Evolutionary conservation across 2,329 filamentous ascomycete genomes (phyloP), one percentile per base, ranked within the genome.

Genomic region (Akanthomyces uredinophilus): DNA sequence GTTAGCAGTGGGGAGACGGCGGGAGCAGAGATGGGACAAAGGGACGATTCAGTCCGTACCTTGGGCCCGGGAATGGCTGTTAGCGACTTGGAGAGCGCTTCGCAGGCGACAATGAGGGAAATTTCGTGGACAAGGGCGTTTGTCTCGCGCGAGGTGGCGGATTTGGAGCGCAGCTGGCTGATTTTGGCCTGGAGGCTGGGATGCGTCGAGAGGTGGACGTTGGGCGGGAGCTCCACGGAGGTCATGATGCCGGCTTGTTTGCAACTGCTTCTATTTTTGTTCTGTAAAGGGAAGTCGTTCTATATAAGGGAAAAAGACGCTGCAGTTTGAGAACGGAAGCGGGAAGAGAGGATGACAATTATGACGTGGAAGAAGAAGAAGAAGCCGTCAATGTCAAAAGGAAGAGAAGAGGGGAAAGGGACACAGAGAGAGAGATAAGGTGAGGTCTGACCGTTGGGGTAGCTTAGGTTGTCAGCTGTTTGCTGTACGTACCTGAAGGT

Each of bases 131-230:
- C 85, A 54, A 98, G 81, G 8, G 83, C 77, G 76, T 93, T 92
- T 68, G 91, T 92, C 61, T 96, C 91, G 64, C 87, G 83, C 4
- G 91, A 82, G 63, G 81, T 84, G 56, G 90, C 86, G 47, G 79
- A 81, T 62, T 85, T 81, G 46, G 91, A 95, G 64, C 94, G 89
- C 52, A 98, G 85, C 78, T 95, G 91, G 68, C 90, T 93, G 70
- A 98, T 86, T 81, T 98, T 98, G 68, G 90, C 91, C 69, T 84
- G 82, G 47, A 97, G 82, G 76, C 91, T 96, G 41, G 94, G 94
- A 75, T 98, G 94, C 18, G 79, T 80, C 44, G 92, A 96, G 72
- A 96, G 79, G 77, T 95, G 91, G 65, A 88, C 84, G 71, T 88
- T 87, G 68, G 81, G 65, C 11, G 84, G 84, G 49, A 87, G 75